phyloP scores from a whole-genome alignment of 257 asterid species.

The Jasminum sambac region DNA sequence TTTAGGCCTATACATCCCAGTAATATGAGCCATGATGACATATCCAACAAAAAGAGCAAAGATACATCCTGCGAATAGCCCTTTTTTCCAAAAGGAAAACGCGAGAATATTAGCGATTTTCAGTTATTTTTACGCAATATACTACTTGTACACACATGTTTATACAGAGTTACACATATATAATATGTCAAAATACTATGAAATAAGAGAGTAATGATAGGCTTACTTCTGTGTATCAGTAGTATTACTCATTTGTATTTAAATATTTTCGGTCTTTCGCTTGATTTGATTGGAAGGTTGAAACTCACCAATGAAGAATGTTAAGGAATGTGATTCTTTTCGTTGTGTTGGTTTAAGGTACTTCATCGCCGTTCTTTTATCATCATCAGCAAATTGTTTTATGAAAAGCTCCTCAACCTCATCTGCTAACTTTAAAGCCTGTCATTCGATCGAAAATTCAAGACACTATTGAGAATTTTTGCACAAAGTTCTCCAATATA shows the following conservation, averaged over 20 bases:
- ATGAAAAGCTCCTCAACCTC: constrained; percentile 82
- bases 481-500: not conserved
- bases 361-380: constrained; percentile 78
- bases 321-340: constrained; percentile 71
- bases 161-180: too few species aligned
- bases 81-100: constrained; percentile 36
- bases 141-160: too few species aligned
- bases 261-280: not conserved
- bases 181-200: too few species aligned
- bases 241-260: not conserved
- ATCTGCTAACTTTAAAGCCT: constrained; percentile 77
- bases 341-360: constrained; percentile 80
- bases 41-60: constrained; percentile 76
- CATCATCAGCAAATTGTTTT: constrained; percentile 76
- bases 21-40: constrained; percentile 71
- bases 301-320: constrained; percentile 81
- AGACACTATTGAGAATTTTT: constrained; percentile 1
- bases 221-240: too few species aligned
- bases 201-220: too few species aligned
- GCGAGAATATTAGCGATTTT: constrained; percentile 6
- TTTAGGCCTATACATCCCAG: constrained; percentile 64
- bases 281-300: constrained; percentile 5
- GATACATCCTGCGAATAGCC: constrained; percentile 78
- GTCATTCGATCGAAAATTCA: constrained; percentile 23
- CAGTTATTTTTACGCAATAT: not conserved